A percentile compares a stretch with the other conserved stretches of the same genome.
Conservation (phyloP, 345 rosid species). For the Microcos paniculata region DNA sequence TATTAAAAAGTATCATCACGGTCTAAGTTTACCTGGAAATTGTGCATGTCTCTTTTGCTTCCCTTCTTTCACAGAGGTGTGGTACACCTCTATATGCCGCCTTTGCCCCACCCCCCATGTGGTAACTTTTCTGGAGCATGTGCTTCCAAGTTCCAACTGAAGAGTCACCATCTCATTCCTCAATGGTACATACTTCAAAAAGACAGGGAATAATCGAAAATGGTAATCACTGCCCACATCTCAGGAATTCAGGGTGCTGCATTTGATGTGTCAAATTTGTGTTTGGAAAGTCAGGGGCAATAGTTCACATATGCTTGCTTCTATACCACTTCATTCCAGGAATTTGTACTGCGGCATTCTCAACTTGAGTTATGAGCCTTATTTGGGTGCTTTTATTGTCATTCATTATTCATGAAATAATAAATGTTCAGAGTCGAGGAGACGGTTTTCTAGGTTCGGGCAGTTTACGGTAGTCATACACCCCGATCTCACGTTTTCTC, state of each 20-base stretch:
- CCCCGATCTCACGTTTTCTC: constrained; percentile 71
- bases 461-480: constrained; percentile 55
- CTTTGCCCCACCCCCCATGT: background rate
- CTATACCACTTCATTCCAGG: background rate
- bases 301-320: background rate
- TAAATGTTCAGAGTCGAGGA: constrained; percentile 45
- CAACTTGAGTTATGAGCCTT: background rate
- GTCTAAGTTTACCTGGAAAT: background rate
- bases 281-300: background rate
- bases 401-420: background rate
- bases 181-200: constrained; percentile 33
- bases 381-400: background rate
- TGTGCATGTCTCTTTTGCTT: background rate
- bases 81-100: background rate
- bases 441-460: constrained; percentile 27
- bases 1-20: background rate
- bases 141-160: background rate
- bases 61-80: background rate
- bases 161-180: constrained; percentile 29
- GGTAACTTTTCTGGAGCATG: background rate
- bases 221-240: background rate
- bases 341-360: background rate
- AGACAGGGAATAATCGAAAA: background rate
- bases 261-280: background rate
- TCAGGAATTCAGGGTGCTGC: background rate